phyloP scores from a whole-genome alignment of 306 rosid genomes.

The Medicago ruthenica region DNA sequence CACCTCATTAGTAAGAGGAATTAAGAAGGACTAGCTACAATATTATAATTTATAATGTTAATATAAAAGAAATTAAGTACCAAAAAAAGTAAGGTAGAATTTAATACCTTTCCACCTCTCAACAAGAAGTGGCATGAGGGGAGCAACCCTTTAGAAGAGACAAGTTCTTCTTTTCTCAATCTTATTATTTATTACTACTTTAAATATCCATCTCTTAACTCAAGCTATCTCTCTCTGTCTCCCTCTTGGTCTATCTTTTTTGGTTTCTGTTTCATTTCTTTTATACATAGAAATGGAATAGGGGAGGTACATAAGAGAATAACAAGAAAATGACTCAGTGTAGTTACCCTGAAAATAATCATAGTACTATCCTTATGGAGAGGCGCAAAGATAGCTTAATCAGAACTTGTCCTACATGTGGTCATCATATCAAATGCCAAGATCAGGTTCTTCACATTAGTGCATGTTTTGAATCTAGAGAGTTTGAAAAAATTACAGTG shows the following conservation, averaged over 20 bases:
- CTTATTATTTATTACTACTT: conserved; percentile 43
- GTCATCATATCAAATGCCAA: conserved; percentile 69
- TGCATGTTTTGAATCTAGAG: background rate
- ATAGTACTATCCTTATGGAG: conserved; percentile 49
- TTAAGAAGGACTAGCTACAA: conserved; percentile 29
- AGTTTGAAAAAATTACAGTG: too few species aligned
- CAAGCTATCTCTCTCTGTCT: conserved; percentile 36
- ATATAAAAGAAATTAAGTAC: conserved; percentile 43
- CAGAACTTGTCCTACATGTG: conserved; percentile 79
- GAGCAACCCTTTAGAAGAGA: conserved; percentile 54
- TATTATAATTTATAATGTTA: conserved; percentile 30
- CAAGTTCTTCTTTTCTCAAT: conserved; percentile 50
- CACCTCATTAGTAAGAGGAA: conserved; percentile 30
- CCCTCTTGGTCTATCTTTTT: conserved; percentile 32
- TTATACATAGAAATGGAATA: conserved; percentile 52
- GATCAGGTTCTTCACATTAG: conserved; percentile 61
- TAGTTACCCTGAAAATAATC: conserved; percentile 54
- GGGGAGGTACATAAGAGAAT: conserved; percentile 44
- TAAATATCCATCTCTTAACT: conserved; percentile 43
- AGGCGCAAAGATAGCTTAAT: conserved; percentile 55
- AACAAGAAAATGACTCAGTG: conserved; percentile 68
- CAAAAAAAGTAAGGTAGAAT: conserved; percentile 59
- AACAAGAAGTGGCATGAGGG: conserved; percentile 58
- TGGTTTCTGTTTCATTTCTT: conserved; percentile 35
- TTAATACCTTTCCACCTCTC: conserved; percentile 63